These are phyloP conservation scores for Cetraspora pellucida DNA, from an alignment of 192 early-diverging fungal species.

Conservation along the genomic window DNA sequence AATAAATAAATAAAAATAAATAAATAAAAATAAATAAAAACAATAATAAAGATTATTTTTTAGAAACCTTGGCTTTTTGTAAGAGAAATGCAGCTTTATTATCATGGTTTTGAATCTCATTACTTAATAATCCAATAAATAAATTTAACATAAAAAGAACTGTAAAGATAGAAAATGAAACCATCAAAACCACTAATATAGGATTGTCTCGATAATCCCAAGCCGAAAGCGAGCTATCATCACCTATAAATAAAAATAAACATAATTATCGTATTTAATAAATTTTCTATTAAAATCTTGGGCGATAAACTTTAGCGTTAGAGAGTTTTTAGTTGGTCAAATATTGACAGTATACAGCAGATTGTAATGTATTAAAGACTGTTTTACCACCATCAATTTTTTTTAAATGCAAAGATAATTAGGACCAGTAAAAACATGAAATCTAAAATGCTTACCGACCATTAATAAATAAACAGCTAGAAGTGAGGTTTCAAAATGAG, in stretches of 20 bases:
- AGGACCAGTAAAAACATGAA: neutral
- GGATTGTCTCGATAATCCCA: neutral
- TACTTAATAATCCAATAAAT: neutral
- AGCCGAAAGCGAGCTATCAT: neutral
- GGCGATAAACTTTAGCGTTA: neutral
- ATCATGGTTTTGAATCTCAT: neutral
- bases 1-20: no score
- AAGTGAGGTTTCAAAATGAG: neutral
- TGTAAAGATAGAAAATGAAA: neutral
- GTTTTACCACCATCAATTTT: neutral
- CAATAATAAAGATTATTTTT: no score
- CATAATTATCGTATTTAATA: no score
- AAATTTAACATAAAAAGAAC: neutral
- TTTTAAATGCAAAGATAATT: neutral
- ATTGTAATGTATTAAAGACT: neutral
- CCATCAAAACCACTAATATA: neutral
- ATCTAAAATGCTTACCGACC: neutral
- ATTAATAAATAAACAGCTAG: neutral
- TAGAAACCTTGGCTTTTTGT: neutral
- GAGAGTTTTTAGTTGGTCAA: neutral
- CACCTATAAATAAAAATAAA: no score
- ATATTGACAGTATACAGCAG: neutral
- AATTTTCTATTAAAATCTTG: no score
- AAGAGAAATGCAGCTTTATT: neutral
- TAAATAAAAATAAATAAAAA: no score